Evolutionary conservation across 768 basidiomycete genomes (phyloP), one percentile per base, ranked within the genome.

Genomic region (Tricholoma furcatifolium): DNA sequence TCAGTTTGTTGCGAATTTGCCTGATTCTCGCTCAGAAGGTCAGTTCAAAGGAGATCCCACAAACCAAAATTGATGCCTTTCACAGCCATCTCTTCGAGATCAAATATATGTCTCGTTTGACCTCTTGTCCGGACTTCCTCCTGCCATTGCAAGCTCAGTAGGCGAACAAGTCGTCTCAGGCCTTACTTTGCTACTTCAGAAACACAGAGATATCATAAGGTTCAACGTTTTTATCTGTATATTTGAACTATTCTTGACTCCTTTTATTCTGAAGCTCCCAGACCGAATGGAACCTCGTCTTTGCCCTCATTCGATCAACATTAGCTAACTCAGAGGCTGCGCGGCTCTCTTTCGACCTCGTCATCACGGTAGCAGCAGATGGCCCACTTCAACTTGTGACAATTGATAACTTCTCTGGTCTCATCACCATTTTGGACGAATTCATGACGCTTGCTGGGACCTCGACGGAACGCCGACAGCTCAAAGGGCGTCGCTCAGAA

Each of bases 101-200:
- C 97, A 98, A 69, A 79, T 98, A 10, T 98, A 94, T 69, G 79
- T 98, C 43, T 93, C 96, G 0, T 85, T 99, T 54, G 96, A 99
- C 65, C 76, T 93, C 23, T 77, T 99, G 17, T 84, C 92, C 5
- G 84, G 88, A 34, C 71, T 98, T 9, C 91, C 95, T 1, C 73
- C 84, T 1, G 63, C 72, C 1, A 82, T 95, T n/a, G 80, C 91
- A 17, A 88, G 79, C 58, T 83, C 90, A 1, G 90, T 97, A 6
- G 91, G 92, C 8, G 94, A 98, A 66, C 95, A 98, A 67, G 79
- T 97, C n/a, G 76, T 86, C 44, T 82, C 88, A 7, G 97, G 97
- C 0, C 77, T 98, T 7, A 79, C 82, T 21, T 67, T 85, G 48
- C 83, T 99, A 36, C 72, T 96, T n/a, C 82, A 88, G 62, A 83